Conservation (phyloP, 768 basidiomycete genomes). For the Leccinum sublutescens region DNA sequence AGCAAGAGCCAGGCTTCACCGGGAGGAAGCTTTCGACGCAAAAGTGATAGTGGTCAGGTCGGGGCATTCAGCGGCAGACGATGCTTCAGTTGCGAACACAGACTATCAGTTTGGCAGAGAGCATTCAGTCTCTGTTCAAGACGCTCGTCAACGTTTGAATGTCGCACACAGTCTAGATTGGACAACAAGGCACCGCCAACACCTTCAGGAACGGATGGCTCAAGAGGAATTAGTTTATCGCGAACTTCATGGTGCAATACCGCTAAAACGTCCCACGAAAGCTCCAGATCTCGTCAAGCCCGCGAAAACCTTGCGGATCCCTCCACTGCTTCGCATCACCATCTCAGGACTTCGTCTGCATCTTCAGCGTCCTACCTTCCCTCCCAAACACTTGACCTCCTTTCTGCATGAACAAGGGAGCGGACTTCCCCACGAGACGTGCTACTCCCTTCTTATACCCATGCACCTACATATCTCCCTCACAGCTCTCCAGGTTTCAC, state of each 20-base stretch:
- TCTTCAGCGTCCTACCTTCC: slow-evolving; percentile 60
- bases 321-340: slow-evolving; percentile 72
- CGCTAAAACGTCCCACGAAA: slow-evolving; percentile 30
- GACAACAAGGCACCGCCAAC: slow-evolving; percentile 54
- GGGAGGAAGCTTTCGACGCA: slow-evolving; percentile 77
- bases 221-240: slow-evolving; percentile 49
- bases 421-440: slow-evolving; percentile 65
- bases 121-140: slow-evolving; percentile 67
- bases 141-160: slow-evolving; percentile 69
- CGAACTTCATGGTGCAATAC: slow-evolving; percentile 40
- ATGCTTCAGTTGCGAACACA: slow-evolving; percentile 37
- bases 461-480: slow-evolving; percentile 73
- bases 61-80: slow-evolving; percentile 28
- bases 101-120: slow-evolving; percentile 63
- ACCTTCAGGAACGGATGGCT: slow-evolving; percentile 44
- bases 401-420: slow-evolving; percentile 67
- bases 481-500: slow-evolving; percentile 53
- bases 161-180: slow-evolving; percentile 73
- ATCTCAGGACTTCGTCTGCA: slow-evolving; percentile 58
- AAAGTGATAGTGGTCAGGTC: slow-evolving; percentile 67
- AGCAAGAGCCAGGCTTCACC: slow-evolving; percentile 62
- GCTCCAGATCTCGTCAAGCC: slow-evolving; percentile 47
- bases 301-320: slow-evolving; percentile 32
- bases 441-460: slow-evolving; percentile 80
- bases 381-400: slow-evolving; percentile 49